These are phyloP conservation scores for Eucalyptus decipiens DNA, from an alignment of 345 rosid genomes.

Conservation along the genomic window DNA sequence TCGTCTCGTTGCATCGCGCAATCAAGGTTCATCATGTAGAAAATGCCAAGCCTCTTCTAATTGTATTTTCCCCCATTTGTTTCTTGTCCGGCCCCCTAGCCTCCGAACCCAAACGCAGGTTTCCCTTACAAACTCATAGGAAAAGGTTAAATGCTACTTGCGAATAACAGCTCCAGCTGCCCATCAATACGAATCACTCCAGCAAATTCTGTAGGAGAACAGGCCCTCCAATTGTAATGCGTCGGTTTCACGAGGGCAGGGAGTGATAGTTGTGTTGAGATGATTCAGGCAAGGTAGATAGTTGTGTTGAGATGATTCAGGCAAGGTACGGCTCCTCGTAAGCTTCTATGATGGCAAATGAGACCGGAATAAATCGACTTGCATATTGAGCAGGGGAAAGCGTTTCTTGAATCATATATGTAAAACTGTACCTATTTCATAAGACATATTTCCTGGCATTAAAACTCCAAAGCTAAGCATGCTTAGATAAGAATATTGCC, in stretches of 20 bases:
- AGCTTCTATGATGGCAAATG: neutral
- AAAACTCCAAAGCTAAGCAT: neutral
- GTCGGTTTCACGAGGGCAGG: neutral
- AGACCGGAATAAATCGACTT: neutral
- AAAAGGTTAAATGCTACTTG: neutral
- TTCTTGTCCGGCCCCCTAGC: neutral
- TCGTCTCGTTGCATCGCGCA: neutral
- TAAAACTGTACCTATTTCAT: neutral
- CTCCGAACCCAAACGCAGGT: neutral
- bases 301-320: neutral
- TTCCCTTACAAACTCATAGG: neutral
- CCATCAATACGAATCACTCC: neutral
- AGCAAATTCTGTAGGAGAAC: neutral
- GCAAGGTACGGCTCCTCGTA: neutral
- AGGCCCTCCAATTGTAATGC: neutral
- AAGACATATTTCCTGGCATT: neutral
- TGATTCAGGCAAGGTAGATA: neutral
- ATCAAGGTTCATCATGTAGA: neutral
- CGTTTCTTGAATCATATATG: neutral
- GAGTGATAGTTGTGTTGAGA: neutral
- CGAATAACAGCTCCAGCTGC: neutral
- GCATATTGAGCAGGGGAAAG: fast-evolving
- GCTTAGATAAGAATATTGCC: neutral
- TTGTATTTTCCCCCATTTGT: neutral
- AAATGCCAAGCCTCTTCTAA: neutral